Evolutionary conservation across 2,329 filamentous ascomycete species (phyloP).

Genomic region (Cladosporium cucumerinum): DNA sequence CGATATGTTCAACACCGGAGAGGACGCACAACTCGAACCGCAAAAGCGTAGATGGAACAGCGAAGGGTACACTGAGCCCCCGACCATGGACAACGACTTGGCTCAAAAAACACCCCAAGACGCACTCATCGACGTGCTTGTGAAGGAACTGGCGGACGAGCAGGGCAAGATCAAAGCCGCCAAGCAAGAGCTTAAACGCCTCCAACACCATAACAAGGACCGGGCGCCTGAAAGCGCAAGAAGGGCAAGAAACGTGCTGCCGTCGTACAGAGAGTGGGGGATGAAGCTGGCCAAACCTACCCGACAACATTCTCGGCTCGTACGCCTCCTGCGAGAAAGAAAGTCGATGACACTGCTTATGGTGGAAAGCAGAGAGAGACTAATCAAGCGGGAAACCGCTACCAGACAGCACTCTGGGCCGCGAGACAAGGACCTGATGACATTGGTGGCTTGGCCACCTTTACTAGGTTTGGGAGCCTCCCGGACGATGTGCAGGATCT

Average conservation of each 20-base stretch:
- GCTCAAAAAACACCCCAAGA: background rate
- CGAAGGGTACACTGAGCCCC: background rate
- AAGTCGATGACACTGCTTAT: background rate
- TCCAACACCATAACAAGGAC: background rate
- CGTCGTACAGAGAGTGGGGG: no score
- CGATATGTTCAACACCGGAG: background rate
- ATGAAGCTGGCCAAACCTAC: background rate
- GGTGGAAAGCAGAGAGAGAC: no score
- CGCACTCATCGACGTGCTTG: background rate
- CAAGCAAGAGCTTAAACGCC: background rate
- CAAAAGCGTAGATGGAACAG: background rate
- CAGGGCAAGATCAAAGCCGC: background rate
- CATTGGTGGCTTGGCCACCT: no score
- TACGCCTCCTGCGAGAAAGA: background rate
- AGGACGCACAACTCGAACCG: background rate
- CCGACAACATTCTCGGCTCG: background rate
- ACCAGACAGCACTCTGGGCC: no score
- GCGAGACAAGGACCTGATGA: background rate
- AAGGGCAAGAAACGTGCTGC: background rate
- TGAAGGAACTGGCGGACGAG: background rate
- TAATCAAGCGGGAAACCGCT: no score
- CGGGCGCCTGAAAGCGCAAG: no score
- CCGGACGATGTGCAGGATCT: constrained; percentile 19
- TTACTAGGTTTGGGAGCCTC: background rate
- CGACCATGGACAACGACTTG: background rate